Percentiles rank a stretch among this genome's conserved stretches.
phyloP scores from a whole-genome alignment of 345 rosid genomes.

The Litchi chinensis region DNA sequence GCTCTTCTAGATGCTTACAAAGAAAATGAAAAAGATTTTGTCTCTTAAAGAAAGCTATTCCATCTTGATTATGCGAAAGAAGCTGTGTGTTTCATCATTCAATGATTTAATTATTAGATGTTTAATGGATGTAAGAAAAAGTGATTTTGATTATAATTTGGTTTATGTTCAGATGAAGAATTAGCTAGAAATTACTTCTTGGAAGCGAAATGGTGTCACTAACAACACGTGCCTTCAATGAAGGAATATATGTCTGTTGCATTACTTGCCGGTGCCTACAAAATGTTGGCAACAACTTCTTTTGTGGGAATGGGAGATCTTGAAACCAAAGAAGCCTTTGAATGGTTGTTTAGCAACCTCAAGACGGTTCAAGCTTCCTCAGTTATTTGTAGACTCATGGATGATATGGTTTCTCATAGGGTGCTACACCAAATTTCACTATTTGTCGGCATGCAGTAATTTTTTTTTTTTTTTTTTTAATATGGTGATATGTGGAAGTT shows the following conservation, averaged over 20 bases:
- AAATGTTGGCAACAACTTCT: slow-evolving; percentile 19
- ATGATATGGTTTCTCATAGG: slow-evolving; percentile 26
- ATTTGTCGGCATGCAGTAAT: too few species aligned
- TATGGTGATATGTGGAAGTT: too few species aligned
- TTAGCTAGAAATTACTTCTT: slow-evolving; percentile 18
- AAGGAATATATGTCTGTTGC: slow-evolving; percentile 37
- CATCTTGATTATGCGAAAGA: slow-evolving; percentile 31
- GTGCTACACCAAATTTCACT: too few species aligned
- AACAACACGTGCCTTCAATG: slow-evolving; percentile 22
- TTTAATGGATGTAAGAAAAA: too few species aligned
- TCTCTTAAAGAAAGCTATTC: slow-evolving; percentile 19
- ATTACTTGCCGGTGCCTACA: slow-evolving; percentile 10
- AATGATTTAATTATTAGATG: too few species aligned
- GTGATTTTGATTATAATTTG: too few species aligned
- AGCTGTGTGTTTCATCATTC: slow-evolving; percentile 22
- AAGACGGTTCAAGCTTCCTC: slow-evolving; percentile 26
- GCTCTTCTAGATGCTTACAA: slow-evolving; percentile 34
- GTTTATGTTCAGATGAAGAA: slow-evolving; percentile 28
- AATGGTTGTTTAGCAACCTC: slow-evolving; percentile 22
- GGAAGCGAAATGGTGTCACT: slow-evolving; percentile 38
- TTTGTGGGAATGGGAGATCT: slow-evolving; percentile 32
- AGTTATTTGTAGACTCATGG: slow-evolving; percentile 32
- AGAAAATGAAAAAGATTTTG: slow-evolving; percentile 30
- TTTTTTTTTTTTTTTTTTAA: too few species aligned
- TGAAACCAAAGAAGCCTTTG: slow-evolving; percentile 22